phyloP scores from a whole-genome alignment of 2,329 filamentous ascomycete species.

The Elsinoe perseae region DNA sequence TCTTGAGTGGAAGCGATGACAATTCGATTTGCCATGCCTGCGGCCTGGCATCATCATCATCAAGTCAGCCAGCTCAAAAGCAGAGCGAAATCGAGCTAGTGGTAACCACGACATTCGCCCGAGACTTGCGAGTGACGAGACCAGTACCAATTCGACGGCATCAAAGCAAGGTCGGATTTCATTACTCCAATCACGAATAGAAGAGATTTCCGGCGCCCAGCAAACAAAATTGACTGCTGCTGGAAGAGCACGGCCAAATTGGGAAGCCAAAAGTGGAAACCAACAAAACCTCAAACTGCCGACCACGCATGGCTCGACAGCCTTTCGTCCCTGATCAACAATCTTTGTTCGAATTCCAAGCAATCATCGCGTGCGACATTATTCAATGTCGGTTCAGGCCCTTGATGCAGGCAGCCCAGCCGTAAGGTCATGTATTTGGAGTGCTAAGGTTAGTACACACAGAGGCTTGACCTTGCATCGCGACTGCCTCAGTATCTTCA shows the following conservation, averaged over 20 bases:
- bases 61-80: no score
- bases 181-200: not conserved
- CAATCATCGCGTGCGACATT: not conserved
- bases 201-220: not conserved
- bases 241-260: not conserved
- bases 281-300: not conserved
- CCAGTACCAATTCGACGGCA: not conserved
- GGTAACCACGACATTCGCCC: no score
- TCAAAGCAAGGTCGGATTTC: not conserved
- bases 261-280: not conserved
- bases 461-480: not conserved
- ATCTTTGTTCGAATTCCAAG: not conserved
- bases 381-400: not conserved
- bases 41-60: no score
- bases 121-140: no score
- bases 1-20: no score
- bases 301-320: not conserved
- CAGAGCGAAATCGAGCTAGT: no score
- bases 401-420: not conserved
- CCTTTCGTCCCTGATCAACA: not conserved
- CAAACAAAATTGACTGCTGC: not conserved
- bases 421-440: not conserved
- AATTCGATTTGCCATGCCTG: no score
- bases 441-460: not conserved
- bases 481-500: not conserved